These are phyloP conservation scores for Thielaviopsis cerberus DNA, from an alignment of 2,329 filamentous ascomycete species.

Conservation along the genomic window DNA sequence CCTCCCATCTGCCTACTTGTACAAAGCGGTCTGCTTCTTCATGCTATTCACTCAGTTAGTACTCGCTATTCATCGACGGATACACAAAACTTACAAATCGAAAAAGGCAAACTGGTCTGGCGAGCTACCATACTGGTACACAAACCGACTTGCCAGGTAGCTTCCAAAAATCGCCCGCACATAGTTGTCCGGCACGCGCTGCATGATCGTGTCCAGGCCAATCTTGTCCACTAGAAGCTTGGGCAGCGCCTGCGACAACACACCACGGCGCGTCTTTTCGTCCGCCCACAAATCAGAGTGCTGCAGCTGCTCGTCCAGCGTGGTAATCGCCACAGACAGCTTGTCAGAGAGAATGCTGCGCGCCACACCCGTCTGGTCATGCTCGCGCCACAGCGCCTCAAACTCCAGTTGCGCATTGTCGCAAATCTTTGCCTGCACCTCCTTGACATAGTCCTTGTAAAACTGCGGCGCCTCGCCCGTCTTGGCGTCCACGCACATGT, in stretches of 20 bases:
- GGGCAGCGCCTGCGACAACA: slow-evolving; percentile 73
- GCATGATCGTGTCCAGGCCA: slow-evolving; percentile 70
- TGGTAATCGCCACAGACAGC: slow-evolving; percentile 83
- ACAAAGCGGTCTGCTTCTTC: slow-evolving; percentile 21
- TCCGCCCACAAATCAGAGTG: slow-evolving; percentile 83
- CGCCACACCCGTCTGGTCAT: slow-evolving; percentile 59
- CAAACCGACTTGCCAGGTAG: slow-evolving; percentile 84
- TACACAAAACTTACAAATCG: slow-evolving; percentile 56
- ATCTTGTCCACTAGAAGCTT: slow-evolving; percentile 72
- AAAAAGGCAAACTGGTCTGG: slow-evolving; percentile 97
- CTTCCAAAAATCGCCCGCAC: slow-evolving; percentile 89
- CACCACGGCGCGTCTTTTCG: slow-evolving; percentile 53
- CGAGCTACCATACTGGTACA: slow-evolving; percentile 83
- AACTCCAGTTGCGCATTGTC: slow-evolving; percentile 88
- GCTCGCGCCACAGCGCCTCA: slow-evolving; percentile 93
- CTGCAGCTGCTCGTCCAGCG: slow-evolving; percentile 88
- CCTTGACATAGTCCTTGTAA: slow-evolving; percentile 81
- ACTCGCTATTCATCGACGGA: background rate
- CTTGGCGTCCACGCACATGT: slow-evolving; percentile 71
- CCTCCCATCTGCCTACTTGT: background rate
- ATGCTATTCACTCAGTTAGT: slow-evolving; percentile 27
- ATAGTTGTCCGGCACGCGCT: slow-evolving; percentile 79
- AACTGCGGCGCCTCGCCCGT: slow-evolving; percentile 63
- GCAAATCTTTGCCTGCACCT: slow-evolving; percentile 79
- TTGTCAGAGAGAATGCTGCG: slow-evolving; percentile 82